Evolutionary conservation across 2,329 filamentous ascomycete species (phyloP).

Genomic region (Ascochyta viciae-villosae): DNA sequence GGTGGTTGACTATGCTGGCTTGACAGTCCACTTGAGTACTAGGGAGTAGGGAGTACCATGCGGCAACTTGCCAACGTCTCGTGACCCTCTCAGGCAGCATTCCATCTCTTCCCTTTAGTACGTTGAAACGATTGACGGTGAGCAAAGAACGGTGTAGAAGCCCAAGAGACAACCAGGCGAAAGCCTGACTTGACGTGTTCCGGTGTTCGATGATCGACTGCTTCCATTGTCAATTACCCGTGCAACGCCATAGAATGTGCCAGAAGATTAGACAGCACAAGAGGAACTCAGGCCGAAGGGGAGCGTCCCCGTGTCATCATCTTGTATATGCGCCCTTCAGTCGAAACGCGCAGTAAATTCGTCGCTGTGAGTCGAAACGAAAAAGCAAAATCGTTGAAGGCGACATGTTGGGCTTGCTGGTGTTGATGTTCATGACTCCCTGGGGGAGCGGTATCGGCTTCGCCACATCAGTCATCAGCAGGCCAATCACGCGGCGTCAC

Average conservation of each 20-base stretch:
- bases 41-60: constrained; percentile 1
- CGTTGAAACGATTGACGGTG: neutral
- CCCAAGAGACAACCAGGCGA: constrained; percentile 5
- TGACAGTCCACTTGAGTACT: constrained; percentile 2
- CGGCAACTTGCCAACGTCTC: neutral
- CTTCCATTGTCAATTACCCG: constrained; percentile 9
- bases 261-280: constrained; percentile 10
- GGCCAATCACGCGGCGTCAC: constrained; percentile 40
- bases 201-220: constrained; percentile 3
- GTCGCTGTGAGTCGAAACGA: constrained; percentile 11
- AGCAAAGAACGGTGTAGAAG: neutral
- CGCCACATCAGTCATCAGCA: constrained; percentile 30
- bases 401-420: constrained; percentile 14
- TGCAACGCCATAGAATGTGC: constrained; percentile 20
- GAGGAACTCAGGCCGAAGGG: neutral
- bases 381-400: constrained; percentile 22
- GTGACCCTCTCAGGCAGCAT: constrained; percentile 8
- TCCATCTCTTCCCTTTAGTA: constrained; percentile 5
- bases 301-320: neutral
- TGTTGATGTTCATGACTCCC: constrained; percentile 34
- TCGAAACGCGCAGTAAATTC: neutral
- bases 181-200: constrained; percentile 17
- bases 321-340: constrained; percentile 4
- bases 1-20: constrained; percentile 3
- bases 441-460: constrained; percentile 34